phyloP scores from a whole-genome alignment of 169 alveolate genomes.

The Eimeria brunetti region DNA sequence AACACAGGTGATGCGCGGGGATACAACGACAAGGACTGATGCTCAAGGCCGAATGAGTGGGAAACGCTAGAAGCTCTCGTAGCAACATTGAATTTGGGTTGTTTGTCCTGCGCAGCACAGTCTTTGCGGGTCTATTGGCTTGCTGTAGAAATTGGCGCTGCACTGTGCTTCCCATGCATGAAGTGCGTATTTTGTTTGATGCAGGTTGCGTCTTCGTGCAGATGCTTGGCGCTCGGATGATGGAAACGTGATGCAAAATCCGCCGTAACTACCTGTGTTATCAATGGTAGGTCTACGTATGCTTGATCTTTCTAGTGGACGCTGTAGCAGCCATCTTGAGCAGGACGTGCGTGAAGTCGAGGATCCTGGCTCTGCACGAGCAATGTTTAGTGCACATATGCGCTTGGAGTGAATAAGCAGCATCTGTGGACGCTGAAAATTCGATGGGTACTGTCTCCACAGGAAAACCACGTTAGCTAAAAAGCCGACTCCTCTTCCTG shows the following conservation, averaged over 20 bases:
- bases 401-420: not conserved
- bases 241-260: not conserved
- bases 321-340: not conserved
- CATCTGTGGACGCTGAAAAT: not conserved
- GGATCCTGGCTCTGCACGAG: not conserved
- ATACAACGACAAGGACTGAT: too few relatives aligned
- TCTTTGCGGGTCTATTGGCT: too few relatives aligned
- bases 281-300: not conserved
- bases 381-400: too few relatives aligned
- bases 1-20: not conserved
- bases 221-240: not conserved
- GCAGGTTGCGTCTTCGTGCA: not conserved
- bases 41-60: too few relatives aligned
- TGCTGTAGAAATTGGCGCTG: too few relatives aligned
- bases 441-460: not conserved
- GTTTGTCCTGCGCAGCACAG: too few relatives aligned
- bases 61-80: too few relatives aligned
- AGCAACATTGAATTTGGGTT: too few relatives aligned
- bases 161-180: too few relatives aligned
- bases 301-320: not conserved
- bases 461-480: too few relatives aligned
- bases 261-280: not conserved
- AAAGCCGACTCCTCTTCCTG: not conserved
- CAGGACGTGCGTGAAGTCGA: not conserved
- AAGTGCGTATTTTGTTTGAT: too few relatives aligned